Conservation (phyloP, 257 asterid species). For the Przewalskia tangutica region DNA sequence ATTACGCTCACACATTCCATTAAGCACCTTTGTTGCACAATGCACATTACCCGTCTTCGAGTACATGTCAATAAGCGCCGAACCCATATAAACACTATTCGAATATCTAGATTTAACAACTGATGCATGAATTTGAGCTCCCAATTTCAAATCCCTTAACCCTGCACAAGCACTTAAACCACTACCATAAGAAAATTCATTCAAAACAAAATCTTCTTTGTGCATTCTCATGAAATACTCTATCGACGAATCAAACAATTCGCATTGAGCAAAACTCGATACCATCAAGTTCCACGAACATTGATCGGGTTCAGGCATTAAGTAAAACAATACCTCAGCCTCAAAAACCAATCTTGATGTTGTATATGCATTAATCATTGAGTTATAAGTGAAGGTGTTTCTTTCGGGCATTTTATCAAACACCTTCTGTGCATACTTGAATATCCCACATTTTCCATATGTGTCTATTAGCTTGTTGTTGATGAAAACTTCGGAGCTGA, state of each 20-base stretch:
- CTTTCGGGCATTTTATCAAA: conserved; percentile 9
- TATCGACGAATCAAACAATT: conserved; percentile 5
- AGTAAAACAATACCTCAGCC: neutral
- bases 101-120: conserved; percentile 7
- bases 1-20: conserved; percentile 7
- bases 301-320: conserved; percentile 6
- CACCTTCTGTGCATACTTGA: neutral
- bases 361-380: conserved; percentile 4
- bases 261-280: conserved; percentile 7
- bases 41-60: neutral
- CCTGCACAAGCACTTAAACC: conserved; percentile 10
- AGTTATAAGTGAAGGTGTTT: conserved; percentile 8
- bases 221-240: conserved; percentile 7
- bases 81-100: conserved; percentile 4
- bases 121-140: conserved; percentile 4
- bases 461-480: neutral
- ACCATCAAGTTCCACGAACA: conserved; percentile 15
- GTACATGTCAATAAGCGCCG: conserved; percentile 9
- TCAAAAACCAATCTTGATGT: neutral
- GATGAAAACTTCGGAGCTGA: conserved; percentile 2
- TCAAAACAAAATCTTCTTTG: conserved; percentile 4
- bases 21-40: conserved; percentile 3
- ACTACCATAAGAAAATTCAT: conserved; percentile 10
- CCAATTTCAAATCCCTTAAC: conserved; percentile 4
- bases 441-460: neutral